phyloP scores from a whole-genome alignment of 768 basidiomycete genomes.

The Pulveroboletus sp. region DNA sequence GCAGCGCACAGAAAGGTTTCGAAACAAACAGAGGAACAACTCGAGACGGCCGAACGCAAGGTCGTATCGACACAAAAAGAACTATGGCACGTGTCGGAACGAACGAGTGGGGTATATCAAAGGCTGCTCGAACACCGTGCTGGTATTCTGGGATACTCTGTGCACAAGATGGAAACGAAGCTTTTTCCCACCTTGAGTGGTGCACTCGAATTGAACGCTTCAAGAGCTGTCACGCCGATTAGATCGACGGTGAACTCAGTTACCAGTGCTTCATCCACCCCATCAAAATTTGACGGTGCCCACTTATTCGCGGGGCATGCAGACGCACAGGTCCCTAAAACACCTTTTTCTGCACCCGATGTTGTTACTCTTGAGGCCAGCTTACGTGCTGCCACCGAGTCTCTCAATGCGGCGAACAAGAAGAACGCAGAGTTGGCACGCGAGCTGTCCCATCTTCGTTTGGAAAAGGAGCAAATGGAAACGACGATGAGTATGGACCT shows the following conservation, averaged over 20 bases:
- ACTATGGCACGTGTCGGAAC: conserved; percentile 61
- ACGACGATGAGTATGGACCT: conserved; percentile 61
- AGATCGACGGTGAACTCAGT: conserved; percentile 50
- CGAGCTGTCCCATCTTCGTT: conserved; percentile 54
- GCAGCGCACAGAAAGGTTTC: conserved; percentile 50
- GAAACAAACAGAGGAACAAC: conserved; percentile 64
- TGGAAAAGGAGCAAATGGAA: conserved; percentile 70
- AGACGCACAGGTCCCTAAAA: conserved; percentile 50
- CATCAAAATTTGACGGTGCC: conserved; percentile 73
- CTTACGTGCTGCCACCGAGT: conserved; percentile 55
- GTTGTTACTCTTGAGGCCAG: conserved; percentile 57
- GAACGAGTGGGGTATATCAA: conserved; percentile 55
- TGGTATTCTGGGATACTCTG: conserved; percentile 68
- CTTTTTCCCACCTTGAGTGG: conserved; percentile 29
- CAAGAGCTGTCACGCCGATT: conserved; percentile 50
- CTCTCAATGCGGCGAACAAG: conserved; percentile 53
- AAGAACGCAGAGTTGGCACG: conserved; percentile 58
- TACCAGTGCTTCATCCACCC: conserved; percentile 38
- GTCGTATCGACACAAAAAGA: conserved; percentile 70
- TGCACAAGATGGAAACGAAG: conserved; percentile 63
- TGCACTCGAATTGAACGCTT: conserved; percentile 35
- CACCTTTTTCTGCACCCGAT: conserved; percentile 42
- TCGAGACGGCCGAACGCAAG: conserved; percentile 68
- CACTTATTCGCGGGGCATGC: conserved; percentile 84
- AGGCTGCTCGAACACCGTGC: conserved; percentile 78